Evolutionary conservation across 768 basidiomycete genomes (phyloP).

Genomic region (Russula brevipes): DNA sequence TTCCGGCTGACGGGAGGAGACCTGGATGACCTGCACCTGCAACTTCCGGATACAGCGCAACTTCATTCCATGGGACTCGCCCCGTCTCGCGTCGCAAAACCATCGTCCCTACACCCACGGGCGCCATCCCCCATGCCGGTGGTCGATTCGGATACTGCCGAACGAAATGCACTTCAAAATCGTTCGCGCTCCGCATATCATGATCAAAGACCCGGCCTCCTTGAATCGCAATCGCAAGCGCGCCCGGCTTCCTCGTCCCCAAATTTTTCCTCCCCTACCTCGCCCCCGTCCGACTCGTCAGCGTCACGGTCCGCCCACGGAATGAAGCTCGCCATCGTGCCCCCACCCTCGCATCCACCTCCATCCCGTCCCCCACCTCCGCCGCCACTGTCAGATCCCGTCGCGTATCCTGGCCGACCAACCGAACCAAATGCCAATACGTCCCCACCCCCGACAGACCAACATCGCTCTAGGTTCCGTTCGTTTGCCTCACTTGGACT

Average conservation of each 20-base stretch:
- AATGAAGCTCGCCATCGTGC: background rate
- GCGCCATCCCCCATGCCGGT: background rate
- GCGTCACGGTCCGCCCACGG: background rate
- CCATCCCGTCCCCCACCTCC: background rate
- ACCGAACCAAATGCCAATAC: background rate
- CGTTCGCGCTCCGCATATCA: too few relatives aligned
- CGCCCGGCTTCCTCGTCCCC: background rate
- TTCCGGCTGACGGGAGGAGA: background rate
- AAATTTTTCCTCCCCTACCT: background rate
- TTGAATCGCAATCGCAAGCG: background rate
- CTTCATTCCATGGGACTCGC: background rate
- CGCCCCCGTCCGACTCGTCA: background rate
- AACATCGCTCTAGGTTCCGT: background rate
- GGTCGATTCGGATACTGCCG: background rate
- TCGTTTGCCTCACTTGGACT: background rate
- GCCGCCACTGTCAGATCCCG: background rate
- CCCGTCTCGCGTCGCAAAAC: background rate
- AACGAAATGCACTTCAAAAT: background rate
- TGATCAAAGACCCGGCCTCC: background rate
- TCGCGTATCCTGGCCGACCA: background rate
- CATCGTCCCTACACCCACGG: background rate
- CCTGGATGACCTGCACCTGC: background rate
- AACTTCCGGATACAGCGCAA: background rate
- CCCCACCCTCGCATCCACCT: background rate
- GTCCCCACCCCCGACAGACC: background rate